These are phyloP conservation scores for Debaryomyces tyrocola DNA, from an alignment of 805 yeast genomes.

Conservation along the genomic window DNA sequence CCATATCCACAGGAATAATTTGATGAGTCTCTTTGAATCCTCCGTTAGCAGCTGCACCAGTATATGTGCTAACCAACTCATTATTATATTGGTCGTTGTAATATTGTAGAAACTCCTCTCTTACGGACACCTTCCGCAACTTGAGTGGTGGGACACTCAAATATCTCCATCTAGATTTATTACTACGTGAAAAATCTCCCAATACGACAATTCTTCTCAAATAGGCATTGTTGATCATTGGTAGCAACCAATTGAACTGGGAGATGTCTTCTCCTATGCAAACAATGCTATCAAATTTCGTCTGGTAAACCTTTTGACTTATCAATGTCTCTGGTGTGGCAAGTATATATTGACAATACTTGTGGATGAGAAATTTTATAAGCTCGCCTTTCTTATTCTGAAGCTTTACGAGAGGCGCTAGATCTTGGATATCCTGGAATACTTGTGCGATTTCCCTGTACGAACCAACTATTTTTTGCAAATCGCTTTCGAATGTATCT, in stretches of 20 bases:
- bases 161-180: not conserved
- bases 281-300: slow-evolving; percentile 3
- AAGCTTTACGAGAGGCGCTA: slow-evolving; percentile 8
- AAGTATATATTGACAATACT: slow-evolving; percentile 3
- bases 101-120: not conserved
- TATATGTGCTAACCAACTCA: not conserved
- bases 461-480: not conserved
- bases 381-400: slow-evolving; percentile 1
- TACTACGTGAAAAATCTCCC: slow-evolving; percentile 1
- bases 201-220: slow-evolving; percentile 4
- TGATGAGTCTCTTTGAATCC: slow-evolving; percentile 30
- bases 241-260: not conserved
- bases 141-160: not conserved
- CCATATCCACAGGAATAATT: slow-evolving; percentile 4
- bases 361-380: slow-evolving; percentile 1
- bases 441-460: slow-evolving; percentile 3
- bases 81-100: not conserved
- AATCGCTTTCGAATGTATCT: not conserved
- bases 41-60: not conserved
- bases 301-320: not conserved
- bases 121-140: not conserved
- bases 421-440: slow-evolving; percentile 4
- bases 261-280: not conserved
- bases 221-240: slow-evolving; percentile 1
- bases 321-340: slow-evolving; percentile 1